These are phyloP conservation scores for Pythium sukuiense DNA, from an alignment of 352 stramenopile species.

Conservation along the genomic window DNA sequence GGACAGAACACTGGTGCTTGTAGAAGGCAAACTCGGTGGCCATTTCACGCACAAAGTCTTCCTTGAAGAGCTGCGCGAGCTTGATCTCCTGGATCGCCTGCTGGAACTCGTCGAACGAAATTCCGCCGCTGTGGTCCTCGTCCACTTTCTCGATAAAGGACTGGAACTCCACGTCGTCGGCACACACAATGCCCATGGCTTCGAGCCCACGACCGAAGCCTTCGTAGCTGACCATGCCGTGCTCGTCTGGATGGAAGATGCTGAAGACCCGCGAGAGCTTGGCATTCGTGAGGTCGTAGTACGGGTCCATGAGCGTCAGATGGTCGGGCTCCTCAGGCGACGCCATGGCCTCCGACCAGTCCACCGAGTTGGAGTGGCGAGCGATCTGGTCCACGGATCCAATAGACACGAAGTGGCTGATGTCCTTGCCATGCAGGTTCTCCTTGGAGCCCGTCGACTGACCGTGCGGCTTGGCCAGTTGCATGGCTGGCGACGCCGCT, in stretches of 20 bases:
- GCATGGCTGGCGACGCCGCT: conserved; percentile 1
- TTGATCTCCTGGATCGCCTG: conserved; percentile 90
- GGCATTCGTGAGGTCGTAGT: conserved; percentile 80
- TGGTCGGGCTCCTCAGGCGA: conserved; percentile 49
- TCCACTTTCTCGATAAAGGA: conserved; percentile 79
- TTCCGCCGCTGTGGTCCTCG: conserved; percentile 78
- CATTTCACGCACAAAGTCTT: conserved; percentile 49
- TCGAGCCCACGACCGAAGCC: conserved; percentile 70
- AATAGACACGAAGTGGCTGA: conserved; percentile 62
- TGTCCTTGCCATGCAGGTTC: conserved; percentile 66
- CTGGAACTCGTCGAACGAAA: conserved; percentile 86
- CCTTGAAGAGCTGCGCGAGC: conserved; percentile 80
- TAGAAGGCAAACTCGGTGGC: conserved; percentile 21
- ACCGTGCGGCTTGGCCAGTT: conserved; percentile 8
- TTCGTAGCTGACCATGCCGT: conserved; percentile 69
- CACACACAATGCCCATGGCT: conserved; percentile 74
- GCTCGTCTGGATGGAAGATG: conserved; percentile 63
- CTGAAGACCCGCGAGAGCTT: conserved; percentile 74
- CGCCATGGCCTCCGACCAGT: conserved; percentile 64
- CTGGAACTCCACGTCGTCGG: conserved; percentile 61
- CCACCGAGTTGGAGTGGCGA: conserved; percentile 41
- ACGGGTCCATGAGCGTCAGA: conserved; percentile 76
- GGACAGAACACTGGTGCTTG: conserved; percentile 17
- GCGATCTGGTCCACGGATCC: conserved; percentile 44
- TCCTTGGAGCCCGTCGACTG: conserved; percentile 9